Base-by-base conservation (phyloP, 495 filamentous ascomycete genomes). In the Penicillium tannophilum region DNA sequence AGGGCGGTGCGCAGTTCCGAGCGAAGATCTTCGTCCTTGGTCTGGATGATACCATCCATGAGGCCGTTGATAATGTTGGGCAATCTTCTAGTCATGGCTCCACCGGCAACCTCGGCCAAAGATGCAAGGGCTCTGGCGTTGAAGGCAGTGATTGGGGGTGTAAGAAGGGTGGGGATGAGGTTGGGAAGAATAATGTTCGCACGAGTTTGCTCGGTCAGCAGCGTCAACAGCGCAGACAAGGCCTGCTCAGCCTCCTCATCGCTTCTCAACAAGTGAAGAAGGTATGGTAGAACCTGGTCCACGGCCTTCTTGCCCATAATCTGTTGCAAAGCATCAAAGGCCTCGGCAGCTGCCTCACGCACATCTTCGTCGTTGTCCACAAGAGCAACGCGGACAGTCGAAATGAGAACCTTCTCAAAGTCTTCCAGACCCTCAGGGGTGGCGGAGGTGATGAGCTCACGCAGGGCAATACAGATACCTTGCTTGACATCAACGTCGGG, bases 131-230 rank as follows among this genome's bases (percentile, higher is more conserved):
- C 94, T 65, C 84, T 90, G 57, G 94, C 94, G 63, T 98, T 98
- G 84, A 98, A 98, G 6, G 88, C 82, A 5, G 90, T 87, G 58
- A 98, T 95, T n/a, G 94, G 94, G 35, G 92, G 84, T 12, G 88
- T 82, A 54, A 96, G 88, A 23, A 98, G 81, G 0, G 92, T 97
- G 0, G 94, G 94, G 52, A 98, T 90, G 33, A 98, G 89, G 74
- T 93, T 96, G 33, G 94, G 94, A 43, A 98, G 81, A 63, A 98
- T 98, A 62, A 97, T 92, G 69, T 97, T 98, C 20, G 93, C 93
- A 54, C 94, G 84, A 2, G 91, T 94, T 16, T 92, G 86, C 72
- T 98, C 95, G 0, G 92, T 97, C 39, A 98, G 85, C 30, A 98
- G 79, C 0, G 94, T 98, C 54, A 98, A 79, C 24, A 98, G 83